These are phyloP conservation scores for Kodamaea nitidulidarum DNA, from an alignment of 805 yeast genomes.

Conservation along the genomic window DNA sequence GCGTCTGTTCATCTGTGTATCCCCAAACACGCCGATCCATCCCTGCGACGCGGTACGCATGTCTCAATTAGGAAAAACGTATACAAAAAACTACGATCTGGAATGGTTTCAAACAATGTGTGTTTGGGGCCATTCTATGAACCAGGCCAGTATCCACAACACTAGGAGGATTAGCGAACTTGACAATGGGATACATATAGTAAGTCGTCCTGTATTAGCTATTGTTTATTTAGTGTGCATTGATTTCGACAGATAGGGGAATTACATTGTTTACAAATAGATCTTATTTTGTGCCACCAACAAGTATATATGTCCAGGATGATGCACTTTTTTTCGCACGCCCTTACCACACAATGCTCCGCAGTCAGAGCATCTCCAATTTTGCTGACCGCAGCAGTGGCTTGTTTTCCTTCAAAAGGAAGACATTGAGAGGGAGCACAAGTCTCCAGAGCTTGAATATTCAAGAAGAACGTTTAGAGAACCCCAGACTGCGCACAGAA, in stretches of 20 bases:
- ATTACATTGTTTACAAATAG: conserved; percentile 1
- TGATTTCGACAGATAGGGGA: neutral
- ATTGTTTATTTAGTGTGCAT: neutral
- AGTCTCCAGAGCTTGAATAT: conserved; percentile 11
- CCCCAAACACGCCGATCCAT: neutral
- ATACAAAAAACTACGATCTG: neutral
- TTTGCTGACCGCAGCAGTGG: conserved; percentile 17
- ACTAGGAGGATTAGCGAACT: too few relatives aligned
- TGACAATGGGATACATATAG: too few relatives aligned
- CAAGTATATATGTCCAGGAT: neutral
- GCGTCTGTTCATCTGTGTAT: neutral
- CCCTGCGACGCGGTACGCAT: neutral
- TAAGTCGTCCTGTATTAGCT: too few relatives aligned
- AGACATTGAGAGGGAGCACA: conserved; percentile 9
- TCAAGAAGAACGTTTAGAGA: neutral
- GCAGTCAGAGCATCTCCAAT: conserved; percentile 25
- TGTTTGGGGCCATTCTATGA: too few relatives aligned
- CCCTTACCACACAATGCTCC: conserved; percentile 16
- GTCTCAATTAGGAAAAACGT: neutral
- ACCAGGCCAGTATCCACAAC: too few relatives aligned
- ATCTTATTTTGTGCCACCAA: neutral
- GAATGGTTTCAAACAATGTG: neutral
- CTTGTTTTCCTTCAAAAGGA: conserved; percentile 6
- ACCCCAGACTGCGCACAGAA: too few relatives aligned
- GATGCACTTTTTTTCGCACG: neutral